These are phyloP conservation scores for Aspergillus caelatus DNA, from an alignment of 2,329 filamentous ascomycete species.

Conservation along the genomic window DNA sequence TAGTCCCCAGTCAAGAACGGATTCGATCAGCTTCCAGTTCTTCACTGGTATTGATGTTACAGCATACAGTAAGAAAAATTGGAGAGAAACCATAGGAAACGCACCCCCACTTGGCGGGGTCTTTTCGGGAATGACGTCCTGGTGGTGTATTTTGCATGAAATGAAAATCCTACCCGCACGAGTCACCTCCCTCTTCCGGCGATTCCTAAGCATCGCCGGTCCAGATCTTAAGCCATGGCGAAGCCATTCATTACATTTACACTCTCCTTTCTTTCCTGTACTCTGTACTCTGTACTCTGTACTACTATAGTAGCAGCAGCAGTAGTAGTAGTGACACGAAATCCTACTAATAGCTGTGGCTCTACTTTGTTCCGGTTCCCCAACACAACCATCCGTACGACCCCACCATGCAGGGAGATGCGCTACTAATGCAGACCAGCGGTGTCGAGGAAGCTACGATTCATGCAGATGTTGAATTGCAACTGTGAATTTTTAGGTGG, in stretches of 20 bases:
- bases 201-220: constrained; percentile 24
- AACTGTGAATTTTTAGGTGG: background rate
- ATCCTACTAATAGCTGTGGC: too few species aligned
- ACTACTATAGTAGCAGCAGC: too few species aligned
- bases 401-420: background rate
- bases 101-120: constrained; percentile 22
- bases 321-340: too few species aligned
- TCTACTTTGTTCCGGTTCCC: too few species aligned
- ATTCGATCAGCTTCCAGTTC: constrained; percentile 19
- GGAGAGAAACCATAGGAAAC: background rate
- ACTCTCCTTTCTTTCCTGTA: too few species aligned
- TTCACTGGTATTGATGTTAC: background rate
- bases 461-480: background rate
- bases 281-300: too few species aligned
- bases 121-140: constrained; percentile 29
- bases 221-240: constrained; percentile 4
- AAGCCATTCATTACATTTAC: too few species aligned
- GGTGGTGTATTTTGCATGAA: constrained; percentile 10
- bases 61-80: background rate
- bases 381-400: background rate
- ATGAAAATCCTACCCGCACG: background rate
- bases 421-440: background rate
- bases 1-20: background rate
- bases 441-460: background rate
- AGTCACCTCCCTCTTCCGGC: constrained; percentile 5